These are phyloP conservation scores for Bjerkandera adusta DNA, from an alignment of 1,284 basidiomycete species.

Conservation along the genomic window DNA sequence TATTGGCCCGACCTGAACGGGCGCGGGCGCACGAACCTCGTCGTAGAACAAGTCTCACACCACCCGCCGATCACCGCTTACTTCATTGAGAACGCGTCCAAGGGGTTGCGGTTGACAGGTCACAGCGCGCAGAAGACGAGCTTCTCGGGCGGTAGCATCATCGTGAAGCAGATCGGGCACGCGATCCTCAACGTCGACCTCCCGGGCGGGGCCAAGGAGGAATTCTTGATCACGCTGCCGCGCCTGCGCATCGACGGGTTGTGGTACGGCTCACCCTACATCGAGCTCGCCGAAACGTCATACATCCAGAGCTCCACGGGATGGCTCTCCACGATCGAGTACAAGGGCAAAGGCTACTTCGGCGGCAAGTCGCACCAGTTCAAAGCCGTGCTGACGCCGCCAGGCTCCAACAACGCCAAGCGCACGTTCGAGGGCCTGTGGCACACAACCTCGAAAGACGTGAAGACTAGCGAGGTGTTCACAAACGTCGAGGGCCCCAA, in stretches of 20 bases:
- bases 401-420: slow-evolving; percentile 37
- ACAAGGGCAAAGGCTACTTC: slow-evolving; percentile 96
- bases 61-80: slow-evolving; percentile 90
- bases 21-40: slow-evolving; percentile 82
- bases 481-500: slow-evolving; percentile 65
- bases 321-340: slow-evolving; percentile 76
- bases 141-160: slow-evolving; percentile 76
- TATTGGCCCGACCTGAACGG: slow-evolving; percentile 81
- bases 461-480: slow-evolving; percentile 48
- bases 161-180: slow-evolving; percentile 96
- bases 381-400: slow-evolving; percentile 73
- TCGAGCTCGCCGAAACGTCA: slow-evolving; percentile 85
- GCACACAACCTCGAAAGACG: slow-evolving; percentile 70
- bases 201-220: slow-evolving; percentile 57
- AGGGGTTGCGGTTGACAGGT: slow-evolving; percentile 81
- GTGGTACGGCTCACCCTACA: slow-evolving; percentile 74
- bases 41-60: slow-evolving; percentile 97
- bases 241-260: slow-evolving; percentile 52
- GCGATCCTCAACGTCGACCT: slow-evolving; percentile 77
- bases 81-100: slow-evolving; percentile 81
- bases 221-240: slow-evolving; percentile 92
- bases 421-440: slow-evolving; percentile 86
- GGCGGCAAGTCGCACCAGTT: slow-evolving; percentile 91
- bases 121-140: slow-evolving; percentile 97
- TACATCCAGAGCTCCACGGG: slow-evolving; percentile 85